Percentiles rank a stretch among this genome's conserved stretches.
phyloP scores from a whole-genome alignment of 2,329 filamentous ascomycete species.

The Clonostachys byssicola region DNA sequence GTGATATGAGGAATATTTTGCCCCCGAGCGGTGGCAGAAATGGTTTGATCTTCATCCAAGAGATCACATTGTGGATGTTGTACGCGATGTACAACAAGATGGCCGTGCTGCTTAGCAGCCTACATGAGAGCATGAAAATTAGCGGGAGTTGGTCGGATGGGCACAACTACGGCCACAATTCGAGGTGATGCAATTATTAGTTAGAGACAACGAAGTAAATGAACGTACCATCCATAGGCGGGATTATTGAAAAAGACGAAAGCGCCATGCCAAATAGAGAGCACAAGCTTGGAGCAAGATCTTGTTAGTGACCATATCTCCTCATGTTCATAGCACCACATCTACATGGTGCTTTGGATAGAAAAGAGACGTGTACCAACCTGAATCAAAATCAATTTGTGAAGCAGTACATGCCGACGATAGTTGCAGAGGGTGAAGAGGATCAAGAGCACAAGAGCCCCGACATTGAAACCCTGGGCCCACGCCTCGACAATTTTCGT shows the following conservation, averaged over 20 bases:
- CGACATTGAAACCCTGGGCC: slow-evolving; percentile 7
- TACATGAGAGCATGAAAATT: neutral
- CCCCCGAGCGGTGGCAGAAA: slow-evolving; percentile 7
- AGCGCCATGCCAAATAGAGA: slow-evolving; percentile 6
- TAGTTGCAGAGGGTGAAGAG: slow-evolving; percentile 7
- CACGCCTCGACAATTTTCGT: slow-evolving; percentile 6
- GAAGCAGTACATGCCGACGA: slow-evolving; percentile 6
- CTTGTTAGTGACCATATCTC: neutral
- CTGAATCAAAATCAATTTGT: slow-evolving; percentile 10
- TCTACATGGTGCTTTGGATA: neutral
- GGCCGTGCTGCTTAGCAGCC: slow-evolving; percentile 7
- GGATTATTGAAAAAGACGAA: slow-evolving; percentile 7
- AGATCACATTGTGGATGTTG: slow-evolving; percentile 6
- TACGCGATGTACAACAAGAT: slow-evolving; percentile 7
- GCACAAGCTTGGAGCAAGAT: neutral
- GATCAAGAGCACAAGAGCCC: slow-evolving; percentile 5
- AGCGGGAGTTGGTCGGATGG: no score
- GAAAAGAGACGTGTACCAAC: slow-evolving; percentile 1
- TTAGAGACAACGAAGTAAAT: neutral
- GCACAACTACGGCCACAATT: no score
- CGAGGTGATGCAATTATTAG: no score
- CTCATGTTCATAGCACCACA: neutral
- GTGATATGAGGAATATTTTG: slow-evolving; percentile 4
- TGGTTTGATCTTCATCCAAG: slow-evolving; percentile 9
- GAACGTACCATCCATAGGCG: slow-evolving; percentile 4